Evolutionary conservation across 2,329 filamentous ascomycete species (phyloP).

Genomic region (Hypomyces perniciosus): DNA sequence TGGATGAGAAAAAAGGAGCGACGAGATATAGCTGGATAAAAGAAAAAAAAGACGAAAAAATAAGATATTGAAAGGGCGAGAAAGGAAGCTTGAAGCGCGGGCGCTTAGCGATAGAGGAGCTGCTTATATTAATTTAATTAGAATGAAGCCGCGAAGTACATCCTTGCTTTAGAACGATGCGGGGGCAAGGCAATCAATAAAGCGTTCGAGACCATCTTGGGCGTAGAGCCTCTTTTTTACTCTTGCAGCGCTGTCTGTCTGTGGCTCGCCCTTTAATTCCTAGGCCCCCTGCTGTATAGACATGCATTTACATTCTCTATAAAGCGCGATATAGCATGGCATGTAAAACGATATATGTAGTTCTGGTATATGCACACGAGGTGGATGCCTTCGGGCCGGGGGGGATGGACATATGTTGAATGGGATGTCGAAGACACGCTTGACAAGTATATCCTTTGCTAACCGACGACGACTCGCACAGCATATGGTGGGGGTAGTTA

Average conservation of each 20-base stretch:
- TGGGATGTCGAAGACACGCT: no score
- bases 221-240: slow-evolving; percentile 11
- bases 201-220: slow-evolving; percentile 13
- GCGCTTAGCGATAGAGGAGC: slow-evolving; percentile 11
- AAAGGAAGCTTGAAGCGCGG: slow-evolving; percentile 8
- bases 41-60: neutral
- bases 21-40: neutral
- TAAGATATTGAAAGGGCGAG: slow-evolving; percentile 7
- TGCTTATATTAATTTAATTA: slow-evolving; percentile 13
- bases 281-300: neutral
- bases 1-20: neutral
- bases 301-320: no score
- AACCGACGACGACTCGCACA: neutral
- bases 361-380: no score
- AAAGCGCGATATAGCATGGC: no score
- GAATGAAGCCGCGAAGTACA: neutral
- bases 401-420: no score
- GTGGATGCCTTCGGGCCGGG: no score
- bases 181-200: neutral
- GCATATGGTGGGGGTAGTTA: neutral
- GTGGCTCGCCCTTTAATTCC: slow-evolving; percentile 7
- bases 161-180: no score
- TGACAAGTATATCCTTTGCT: no score
- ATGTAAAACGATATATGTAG: no score
- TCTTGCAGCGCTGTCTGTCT: slow-evolving; percentile 2